Evolutionary conservation across 139 green algal genomes (phyloP).

Genomic region (Haematococcus lacustris): DNA sequence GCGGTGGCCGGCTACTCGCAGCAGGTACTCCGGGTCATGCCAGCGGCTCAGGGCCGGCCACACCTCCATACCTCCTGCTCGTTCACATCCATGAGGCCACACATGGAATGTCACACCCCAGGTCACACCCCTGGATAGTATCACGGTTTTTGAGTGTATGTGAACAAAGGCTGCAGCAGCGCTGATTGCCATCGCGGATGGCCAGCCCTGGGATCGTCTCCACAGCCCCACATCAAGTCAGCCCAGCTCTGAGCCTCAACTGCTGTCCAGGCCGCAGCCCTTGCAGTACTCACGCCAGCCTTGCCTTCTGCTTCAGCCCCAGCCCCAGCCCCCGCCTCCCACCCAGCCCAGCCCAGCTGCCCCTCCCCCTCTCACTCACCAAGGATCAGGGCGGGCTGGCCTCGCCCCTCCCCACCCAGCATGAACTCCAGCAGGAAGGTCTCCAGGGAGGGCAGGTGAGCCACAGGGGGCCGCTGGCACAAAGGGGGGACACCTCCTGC

Average conservation of each 20-base stretch:
- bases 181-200: not conserved
- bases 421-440: constrained; percentile 45
- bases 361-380: constrained; percentile 5
- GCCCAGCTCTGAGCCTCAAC: not conserved
- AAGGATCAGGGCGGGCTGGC: constrained; percentile 4
- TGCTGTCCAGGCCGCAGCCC: not conserved
- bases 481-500: no score
- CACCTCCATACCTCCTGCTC: constrained; percentile 41
- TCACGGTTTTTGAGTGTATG: not conserved
- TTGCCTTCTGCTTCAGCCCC: not conserved
- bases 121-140: not conserved
- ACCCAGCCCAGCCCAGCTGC: no score
- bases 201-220: no score
- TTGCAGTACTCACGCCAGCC: not conserved
- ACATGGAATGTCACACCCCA: not conserved
- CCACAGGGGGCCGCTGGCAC: not conserved
- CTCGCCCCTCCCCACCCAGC: constrained; percentile 21
- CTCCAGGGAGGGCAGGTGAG: constrained; percentile 34
- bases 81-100: not conserved
- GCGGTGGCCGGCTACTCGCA: constrained; percentile 54
- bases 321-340: not conserved
- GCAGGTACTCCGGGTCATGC: constrained; percentile 59
- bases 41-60: constrained; percentile 80
- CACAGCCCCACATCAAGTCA: not conserved
- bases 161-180: not conserved